Percentiles rank a stretch among this genome's conserved stretches.
Conservation (phyloP, 805 yeast genomes). For the Saccharomycopsis sp. region DNA sequence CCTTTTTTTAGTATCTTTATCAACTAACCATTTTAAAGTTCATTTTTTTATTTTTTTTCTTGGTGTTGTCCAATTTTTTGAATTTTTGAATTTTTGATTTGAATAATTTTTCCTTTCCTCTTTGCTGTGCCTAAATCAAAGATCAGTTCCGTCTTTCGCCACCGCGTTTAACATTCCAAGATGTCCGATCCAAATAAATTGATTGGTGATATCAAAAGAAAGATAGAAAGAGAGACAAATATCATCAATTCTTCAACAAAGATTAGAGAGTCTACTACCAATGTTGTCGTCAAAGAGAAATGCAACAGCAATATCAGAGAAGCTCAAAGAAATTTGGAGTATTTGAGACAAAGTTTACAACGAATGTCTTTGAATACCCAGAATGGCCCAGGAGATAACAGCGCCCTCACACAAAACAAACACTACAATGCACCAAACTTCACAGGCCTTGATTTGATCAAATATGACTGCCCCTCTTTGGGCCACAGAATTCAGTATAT, state of each 20-base stretch:
- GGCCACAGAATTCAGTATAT: conserved; percentile 92
- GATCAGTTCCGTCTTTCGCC: no score
- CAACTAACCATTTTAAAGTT: no score
- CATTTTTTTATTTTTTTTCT: no score
- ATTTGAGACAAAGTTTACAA: conserved; percentile 66
- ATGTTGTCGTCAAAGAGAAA: conserved; percentile 76
- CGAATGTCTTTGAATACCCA: conserved; percentile 33
- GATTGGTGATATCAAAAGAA: conserved; percentile 62
- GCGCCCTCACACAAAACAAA: neutral
- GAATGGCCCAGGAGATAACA: no score
- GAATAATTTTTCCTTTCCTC: no score
- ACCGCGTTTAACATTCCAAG: no score
- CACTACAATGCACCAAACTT: conserved; percentile 18
- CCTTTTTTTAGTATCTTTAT: no score
- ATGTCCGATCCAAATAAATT: conserved; percentile 24
- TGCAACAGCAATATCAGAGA: conserved; percentile 88
- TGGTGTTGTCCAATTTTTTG: no score
- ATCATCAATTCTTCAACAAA: conserved; percentile 82
- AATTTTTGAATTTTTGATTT: no score
- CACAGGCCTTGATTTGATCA: conserved; percentile 70
- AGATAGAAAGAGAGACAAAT: conserved; percentile 81
- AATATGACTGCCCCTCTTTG: conserved; percentile 87
- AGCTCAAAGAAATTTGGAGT: conserved; percentile 84
- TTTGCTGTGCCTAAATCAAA: no score
- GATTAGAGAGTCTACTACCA: conserved; percentile 68